Evolutionary conservation across 2,329 filamentous ascomycete genomes (phyloP), one percentile per base, ranked within the genome.

Genomic region (Biscogniauxia mediterranea): DNA sequence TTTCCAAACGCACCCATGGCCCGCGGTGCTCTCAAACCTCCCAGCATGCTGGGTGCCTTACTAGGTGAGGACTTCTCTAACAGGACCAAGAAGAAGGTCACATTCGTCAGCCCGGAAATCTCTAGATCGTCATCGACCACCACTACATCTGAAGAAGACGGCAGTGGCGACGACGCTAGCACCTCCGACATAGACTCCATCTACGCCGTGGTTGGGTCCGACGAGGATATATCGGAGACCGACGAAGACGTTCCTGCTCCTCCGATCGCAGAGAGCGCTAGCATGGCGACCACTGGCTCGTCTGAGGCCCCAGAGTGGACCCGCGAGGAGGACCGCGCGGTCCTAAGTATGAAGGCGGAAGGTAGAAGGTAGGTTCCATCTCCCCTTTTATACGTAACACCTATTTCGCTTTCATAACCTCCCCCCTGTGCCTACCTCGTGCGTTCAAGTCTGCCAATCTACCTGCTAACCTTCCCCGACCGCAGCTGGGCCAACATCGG

Each of bases 401-500:
- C n/a, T 49, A 8, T 20, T 20, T 17, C 26, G 26, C 26, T 28
- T 28, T 8, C n/a, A n/a, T n/a, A n/a, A n/a, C 23, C 23, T 23
- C 23, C 2, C 23, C 23, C 23, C 23, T 32, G 7, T 32, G 7
- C 28, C 28, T 8, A 1, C 28, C 28, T 32, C 28, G 7, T 32
- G 28, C 28, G 11, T 32, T 13, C 28, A 32, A 23, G 5, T 23
- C 23, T 2, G 3, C 28, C 7, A 32, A 13, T 6, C 11, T 6
- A 32, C 7, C 2, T 32, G 28, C 28, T 32, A 32, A 21, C 19
- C 11, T 17, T 5, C 19, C 21, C 5, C 58, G 66, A 54, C 64
- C 58, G 2, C 11, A 26, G 68, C 42, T 69, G 61, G 62, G 54
- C 53, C 15, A 60, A 66, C 13, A 68, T 71, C 54, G 57, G 60